phyloP scores from a whole-genome alignment of 192 early-diverging fungal genomes.

The Spinellus fusiger region DNA sequence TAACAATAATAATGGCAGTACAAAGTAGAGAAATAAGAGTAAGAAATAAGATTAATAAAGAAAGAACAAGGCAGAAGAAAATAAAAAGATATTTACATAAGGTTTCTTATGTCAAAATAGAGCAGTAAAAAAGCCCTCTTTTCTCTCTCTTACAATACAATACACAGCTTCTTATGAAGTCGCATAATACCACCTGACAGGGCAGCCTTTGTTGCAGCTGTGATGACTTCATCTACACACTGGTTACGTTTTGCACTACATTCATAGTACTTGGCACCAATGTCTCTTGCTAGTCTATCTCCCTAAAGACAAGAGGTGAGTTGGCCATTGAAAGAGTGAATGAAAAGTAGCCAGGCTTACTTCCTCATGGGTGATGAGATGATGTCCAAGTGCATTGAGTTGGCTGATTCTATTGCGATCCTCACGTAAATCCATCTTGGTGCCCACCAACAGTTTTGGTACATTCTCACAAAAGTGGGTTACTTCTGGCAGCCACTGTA shows the following conservation, averaged over 20 bases:
- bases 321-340: background rate
- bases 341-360: background rate
- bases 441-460: conserved; percentile 47
- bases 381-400: conserved; percentile 26
- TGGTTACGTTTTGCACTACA: conserved; percentile 43
- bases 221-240: conserved; percentile 40
- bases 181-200: conserved; percentile 36
- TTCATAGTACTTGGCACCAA: conserved; percentile 45
- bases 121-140: background rate
- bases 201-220: conserved; percentile 37
- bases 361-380: conserved; percentile 32
- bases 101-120: background rate
- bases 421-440: conserved; percentile 42
- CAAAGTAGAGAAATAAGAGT: background rate
- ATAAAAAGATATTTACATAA: background rate
- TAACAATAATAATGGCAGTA: background rate
- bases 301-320: conserved; percentile 23
- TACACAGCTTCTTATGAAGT: conserved; percentile 38
- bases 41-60: background rate
- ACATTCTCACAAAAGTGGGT: conserved; percentile 37
- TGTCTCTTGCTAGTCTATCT: conserved; percentile 33
- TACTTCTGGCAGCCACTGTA: conserved; percentile 44
- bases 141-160: conserved; percentile 24
- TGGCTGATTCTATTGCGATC: conserved; percentile 20
- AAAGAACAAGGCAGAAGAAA: background rate